phyloP scores from a whole-genome alignment of 352 stramenopile species.

The Pythium vanterpoolii region DNA sequence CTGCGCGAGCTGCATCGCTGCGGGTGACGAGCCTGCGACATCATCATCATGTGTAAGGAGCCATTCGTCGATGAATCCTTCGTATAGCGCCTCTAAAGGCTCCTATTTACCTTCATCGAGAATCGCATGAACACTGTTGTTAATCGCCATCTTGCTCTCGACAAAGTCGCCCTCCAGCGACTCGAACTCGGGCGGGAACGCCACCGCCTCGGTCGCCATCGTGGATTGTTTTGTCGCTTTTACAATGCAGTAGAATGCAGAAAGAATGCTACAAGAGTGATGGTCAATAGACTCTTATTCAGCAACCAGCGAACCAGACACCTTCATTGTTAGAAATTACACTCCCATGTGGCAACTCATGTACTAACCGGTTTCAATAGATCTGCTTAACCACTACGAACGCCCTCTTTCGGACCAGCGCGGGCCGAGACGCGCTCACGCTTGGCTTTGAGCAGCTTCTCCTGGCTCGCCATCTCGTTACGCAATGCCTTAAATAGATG shows the following conservation, averaged over 20 bases:
- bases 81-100: not conserved
- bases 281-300: not conserved
- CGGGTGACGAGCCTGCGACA: conserved; percentile 26
- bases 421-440: conserved; percentile 44
- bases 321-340: not conserved
- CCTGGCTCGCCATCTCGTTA: conserved; percentile 47
- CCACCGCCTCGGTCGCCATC: conserved; percentile 27
- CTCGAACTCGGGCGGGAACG: conserved; percentile 55
- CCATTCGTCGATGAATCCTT: not conserved
- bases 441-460: conserved; percentile 50
- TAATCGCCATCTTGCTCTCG: conserved; percentile 79
- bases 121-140: conserved; percentile 72
- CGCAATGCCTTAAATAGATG: conserved; percentile 58
- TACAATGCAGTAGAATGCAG: not conserved
- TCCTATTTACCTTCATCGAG: conserved; percentile 35
- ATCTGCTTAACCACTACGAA: not conserved
- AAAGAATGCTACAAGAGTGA: conserved; percentile 1
- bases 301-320: too few species aligned
- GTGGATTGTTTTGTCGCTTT: not conserved
- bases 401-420: not conserved
- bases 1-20: conserved; percentile 51
- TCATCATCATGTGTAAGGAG: not conserved
- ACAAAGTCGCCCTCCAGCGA: conserved; percentile 79
- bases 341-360: not conserved
- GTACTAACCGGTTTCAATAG: not conserved